Conservation (phyloP, 2,329 filamentous ascomycete species). For the Ophiognomonia clavigignenti-juglandacearum region DNA sequence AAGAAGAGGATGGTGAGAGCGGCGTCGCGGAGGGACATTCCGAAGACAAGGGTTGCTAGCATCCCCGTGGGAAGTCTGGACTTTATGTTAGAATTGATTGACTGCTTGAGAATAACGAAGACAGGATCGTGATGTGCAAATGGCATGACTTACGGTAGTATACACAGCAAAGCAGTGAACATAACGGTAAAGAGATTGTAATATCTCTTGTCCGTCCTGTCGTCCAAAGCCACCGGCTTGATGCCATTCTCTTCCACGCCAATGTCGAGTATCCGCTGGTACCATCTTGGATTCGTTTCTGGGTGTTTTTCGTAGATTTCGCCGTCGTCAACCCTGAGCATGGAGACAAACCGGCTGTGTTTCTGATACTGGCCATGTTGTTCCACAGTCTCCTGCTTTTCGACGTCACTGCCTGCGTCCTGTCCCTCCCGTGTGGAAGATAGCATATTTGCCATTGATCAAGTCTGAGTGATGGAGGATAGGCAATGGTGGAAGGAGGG, state of each 20-base stretch:
- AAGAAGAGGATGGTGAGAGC: slow-evolving; percentile 57
- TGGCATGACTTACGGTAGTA: slow-evolving; percentile 46
- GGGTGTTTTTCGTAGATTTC: slow-evolving; percentile 27
- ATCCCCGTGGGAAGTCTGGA: slow-evolving; percentile 52
- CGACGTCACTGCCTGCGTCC: slow-evolving; percentile 14
- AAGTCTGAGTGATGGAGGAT: too few species aligned
- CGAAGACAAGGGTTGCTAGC: slow-evolving; percentile 49
- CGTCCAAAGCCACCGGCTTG: slow-evolving; percentile 48
- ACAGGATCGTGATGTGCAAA: neutral
- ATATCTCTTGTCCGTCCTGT: slow-evolving; percentile 48
- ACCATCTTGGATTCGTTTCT: slow-evolving; percentile 33
- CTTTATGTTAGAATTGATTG: neutral
- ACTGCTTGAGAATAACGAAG: neutral
- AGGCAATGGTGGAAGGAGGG: too few species aligned
- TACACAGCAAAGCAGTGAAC: slow-evolving; percentile 52
- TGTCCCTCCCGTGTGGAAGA: neutral
- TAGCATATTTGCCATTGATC: slow-evolving; percentile 10
- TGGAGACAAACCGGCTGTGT: slow-evolving; percentile 20
- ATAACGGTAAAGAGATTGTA: slow-evolving; percentile 56
- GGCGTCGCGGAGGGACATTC: slow-evolving; percentile 49
- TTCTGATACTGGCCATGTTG: slow-evolving; percentile 7
- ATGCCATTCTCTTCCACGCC: slow-evolving; percentile 52
- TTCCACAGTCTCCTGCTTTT: slow-evolving; percentile 15
- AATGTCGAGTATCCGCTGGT: slow-evolving; percentile 35
- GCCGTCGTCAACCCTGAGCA: slow-evolving; percentile 26